Base-by-base conservation (phyloP, 1,284 basidiomycete species). In the Heliocybe sulcata region DNA sequence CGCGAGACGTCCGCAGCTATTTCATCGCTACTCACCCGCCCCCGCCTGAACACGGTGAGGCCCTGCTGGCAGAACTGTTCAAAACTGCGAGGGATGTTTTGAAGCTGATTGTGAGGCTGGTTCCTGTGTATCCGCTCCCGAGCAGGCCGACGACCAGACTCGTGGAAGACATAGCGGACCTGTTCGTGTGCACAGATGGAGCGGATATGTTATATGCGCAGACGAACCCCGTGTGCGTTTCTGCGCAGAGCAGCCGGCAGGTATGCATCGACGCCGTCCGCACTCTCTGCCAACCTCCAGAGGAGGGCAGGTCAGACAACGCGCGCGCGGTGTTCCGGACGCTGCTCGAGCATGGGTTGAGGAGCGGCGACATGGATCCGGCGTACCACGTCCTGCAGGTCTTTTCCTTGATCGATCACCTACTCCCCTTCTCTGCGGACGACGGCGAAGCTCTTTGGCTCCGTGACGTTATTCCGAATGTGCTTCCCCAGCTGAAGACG, bases 111-210 rank as follows among this genome's bases (percentile, higher is more conserved):
- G 59, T 68, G 0, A 73, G 67, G 14, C 71, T 89, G 9, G 61
- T 73, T 2, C 70, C 71, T 0, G 60, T 70, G 1, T 80, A 81
- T 53, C 72, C 77, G 0, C 70, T 83, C 1, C 76, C 79, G 1
- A 74, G 72, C 20, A 79, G 80, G 20, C 67, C 74, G 1, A 65
- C 82, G 48, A 75, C 76, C 2, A 60, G 65, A 6, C 61, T 85
- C 25, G 68, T 76, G 0, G 61, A 61, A 2, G 70, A 76, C 19
- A 64, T 80, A 4, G 75, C 75, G 14, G 77, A 87, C 59, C 63
- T 85, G 12, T 85, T 85, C 63, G 73, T 72, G 0, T 84, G 76
- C 58, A 74, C 81, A 0, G 75, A 80, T 55, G 68, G 74, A 3
- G 77, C 77, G 14, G 73, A 76, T 35, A 63, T 71, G 60, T 58